Conservation (phyloP, 106 monocot genomes). For the Acorus gramineus region DNA sequence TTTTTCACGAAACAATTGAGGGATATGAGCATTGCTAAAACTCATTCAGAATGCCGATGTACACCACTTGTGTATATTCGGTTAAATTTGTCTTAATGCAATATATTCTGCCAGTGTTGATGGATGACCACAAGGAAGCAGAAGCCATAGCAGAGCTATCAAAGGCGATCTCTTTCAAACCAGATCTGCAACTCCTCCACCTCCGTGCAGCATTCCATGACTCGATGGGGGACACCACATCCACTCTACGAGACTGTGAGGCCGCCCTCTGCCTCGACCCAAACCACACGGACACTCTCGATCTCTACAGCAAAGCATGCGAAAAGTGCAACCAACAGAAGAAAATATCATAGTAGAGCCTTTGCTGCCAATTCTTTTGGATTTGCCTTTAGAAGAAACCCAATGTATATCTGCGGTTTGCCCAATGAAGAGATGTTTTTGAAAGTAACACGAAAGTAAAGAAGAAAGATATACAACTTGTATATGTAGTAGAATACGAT, state of each 20-base stretch:
- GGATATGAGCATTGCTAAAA: too few relatives aligned
- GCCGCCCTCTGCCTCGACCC: conserved; percentile 91
- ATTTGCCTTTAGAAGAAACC: too few relatives aligned
- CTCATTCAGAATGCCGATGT: too few relatives aligned
- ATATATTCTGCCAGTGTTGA: conserved; percentile 42
- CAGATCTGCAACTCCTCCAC: conserved; percentile 84
- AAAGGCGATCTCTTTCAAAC: conserved; percentile 72
- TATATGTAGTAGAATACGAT: too few relatives aligned
- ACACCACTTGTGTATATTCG: too few relatives aligned
- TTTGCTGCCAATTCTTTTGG: too few relatives aligned
- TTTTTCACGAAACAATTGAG: too few relatives aligned
- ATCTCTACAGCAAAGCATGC: conserved; percentile 56
- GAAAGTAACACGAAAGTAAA: too few relatives aligned
- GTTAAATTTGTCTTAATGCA: too few relatives aligned
- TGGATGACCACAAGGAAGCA: conserved; percentile 82
- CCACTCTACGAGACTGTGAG: conserved; percentile 66
- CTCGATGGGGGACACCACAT: conserved; percentile 46
- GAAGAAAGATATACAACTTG: too few relatives aligned
- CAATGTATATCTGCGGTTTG: too few relatives aligned
- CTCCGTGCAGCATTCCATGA: conserved; percentile 91
- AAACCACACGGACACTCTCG: conserved; percentile 57
- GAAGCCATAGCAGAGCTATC: conserved; percentile 81
- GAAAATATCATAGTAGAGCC: not conserved
- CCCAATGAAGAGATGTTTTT: too few relatives aligned
- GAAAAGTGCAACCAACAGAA: conserved; percentile 14